Evolutionary conservation across 192 early-diverging fungal genomes (phyloP).

Genomic region (Umbelopsis ramanniana): DNA sequence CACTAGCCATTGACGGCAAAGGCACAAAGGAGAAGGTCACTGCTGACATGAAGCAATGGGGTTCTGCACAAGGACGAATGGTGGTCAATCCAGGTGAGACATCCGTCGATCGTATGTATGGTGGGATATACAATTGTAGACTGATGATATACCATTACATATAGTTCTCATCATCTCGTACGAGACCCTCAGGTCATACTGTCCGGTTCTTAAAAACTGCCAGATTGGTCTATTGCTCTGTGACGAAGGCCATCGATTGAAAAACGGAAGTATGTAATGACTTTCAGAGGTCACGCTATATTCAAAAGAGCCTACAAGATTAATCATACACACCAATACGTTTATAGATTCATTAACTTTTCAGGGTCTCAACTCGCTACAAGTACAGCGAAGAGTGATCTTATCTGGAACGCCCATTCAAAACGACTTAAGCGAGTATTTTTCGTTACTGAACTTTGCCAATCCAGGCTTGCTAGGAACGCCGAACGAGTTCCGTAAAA

Average conservation of each 20-base stretch:
- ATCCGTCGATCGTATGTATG: not conserved
- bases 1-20: conserved; percentile 89
- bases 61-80: conserved; percentile 80
- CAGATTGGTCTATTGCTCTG: conserved; percentile 94
- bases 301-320: not conserved
- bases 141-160: not conserved
- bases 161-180: conserved; percentile 96
- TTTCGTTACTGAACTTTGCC: conserved; percentile 91
- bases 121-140: not conserved
- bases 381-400: conserved; percentile 89
- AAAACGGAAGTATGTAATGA: conserved; percentile 70
- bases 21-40: conserved; percentile 85
- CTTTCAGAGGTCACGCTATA: not conserved
- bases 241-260: conserved; percentile 96
- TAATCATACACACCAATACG: not conserved
- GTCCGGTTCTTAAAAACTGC: conserved; percentile 70
- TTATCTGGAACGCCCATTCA: conserved; percentile 96
- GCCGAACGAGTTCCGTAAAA: conserved; percentile 85
- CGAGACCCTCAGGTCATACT: conserved; percentile 89
- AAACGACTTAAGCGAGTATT: conserved; percentile 92
- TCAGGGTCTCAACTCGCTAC: conserved; percentile 68
- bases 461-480: conserved; percentile 93
- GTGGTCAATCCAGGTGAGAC: conserved; percentile 75
- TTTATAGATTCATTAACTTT: conserved; percentile 77
- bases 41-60: conserved; percentile 79